These are phyloP conservation scores for Emericellopsis terricola DNA, from an alignment of 495 filamentous ascomycete species.

Conservation along the genomic window DNA sequence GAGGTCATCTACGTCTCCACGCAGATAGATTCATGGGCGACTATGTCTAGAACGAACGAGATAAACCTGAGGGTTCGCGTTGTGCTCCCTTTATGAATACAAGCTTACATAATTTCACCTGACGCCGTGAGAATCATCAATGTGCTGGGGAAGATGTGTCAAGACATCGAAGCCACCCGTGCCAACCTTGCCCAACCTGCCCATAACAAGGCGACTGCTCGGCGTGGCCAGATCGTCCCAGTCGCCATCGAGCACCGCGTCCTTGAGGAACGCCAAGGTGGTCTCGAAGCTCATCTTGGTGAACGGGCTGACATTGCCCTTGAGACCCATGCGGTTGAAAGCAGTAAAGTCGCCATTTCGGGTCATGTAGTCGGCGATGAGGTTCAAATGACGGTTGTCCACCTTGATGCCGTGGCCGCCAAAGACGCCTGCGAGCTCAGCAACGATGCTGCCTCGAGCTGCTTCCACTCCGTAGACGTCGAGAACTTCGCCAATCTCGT, in stretches of 20 bases:
- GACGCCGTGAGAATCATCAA: constrained; percentile 6
- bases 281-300: constrained; percentile 99
- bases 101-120: too few species aligned
- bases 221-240: constrained; percentile 77
- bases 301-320: constrained; percentile 68
- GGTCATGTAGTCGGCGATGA: constrained; percentile 96
- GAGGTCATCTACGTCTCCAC: too few species aligned
- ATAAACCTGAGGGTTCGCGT: too few species aligned
- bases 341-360: constrained; percentile 68
- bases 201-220: constrained; percentile 74
- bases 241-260: constrained; percentile 77
- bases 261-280: constrained; percentile 78
- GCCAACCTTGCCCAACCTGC: constrained; percentile 61
- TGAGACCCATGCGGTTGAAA: constrained; percentile 80
- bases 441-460: constrained; percentile 65
- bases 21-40: too few species aligned
- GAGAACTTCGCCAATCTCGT: constrained; percentile 77
- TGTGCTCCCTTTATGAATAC: too few species aligned
- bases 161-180: constrained; percentile 88
- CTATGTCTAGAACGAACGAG: too few species aligned
- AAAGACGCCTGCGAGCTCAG: constrained; percentile 79
- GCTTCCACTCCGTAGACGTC: constrained; percentile 86
- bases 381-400: constrained; percentile 79
- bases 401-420: constrained; percentile 82
- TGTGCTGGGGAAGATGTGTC: constrained; percentile 22